These are phyloP conservation scores for Linnemannia schmuckeri DNA, from an alignment of 192 early-diverging fungal species.

Conservation along the genomic window DNA sequence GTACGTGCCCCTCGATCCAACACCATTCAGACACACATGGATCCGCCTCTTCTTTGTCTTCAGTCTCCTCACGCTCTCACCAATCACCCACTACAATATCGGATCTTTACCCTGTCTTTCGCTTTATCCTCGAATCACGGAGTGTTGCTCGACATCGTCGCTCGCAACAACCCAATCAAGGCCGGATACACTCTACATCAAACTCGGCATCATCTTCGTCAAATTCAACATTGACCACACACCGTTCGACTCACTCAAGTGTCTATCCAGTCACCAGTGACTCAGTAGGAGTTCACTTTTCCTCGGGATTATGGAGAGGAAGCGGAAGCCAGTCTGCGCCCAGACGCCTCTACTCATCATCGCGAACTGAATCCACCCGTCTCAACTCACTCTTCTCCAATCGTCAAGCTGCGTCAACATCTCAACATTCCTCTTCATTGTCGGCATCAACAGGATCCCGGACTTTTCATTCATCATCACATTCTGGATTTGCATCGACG, in stretches of 20 bases:
- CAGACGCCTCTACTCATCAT: background rate
- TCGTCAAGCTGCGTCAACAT: background rate
- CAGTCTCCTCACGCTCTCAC: background rate
- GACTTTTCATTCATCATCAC: background rate
- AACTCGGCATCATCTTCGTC: background rate
- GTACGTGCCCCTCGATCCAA: background rate
- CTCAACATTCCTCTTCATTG: background rate
- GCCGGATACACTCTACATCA: background rate
- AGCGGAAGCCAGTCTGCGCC: background rate
- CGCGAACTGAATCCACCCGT: background rate
- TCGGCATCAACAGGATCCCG: background rate
- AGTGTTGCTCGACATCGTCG: background rate
- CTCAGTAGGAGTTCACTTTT: background rate
- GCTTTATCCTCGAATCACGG: slow-evolving; percentile 35
- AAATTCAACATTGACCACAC: background rate
- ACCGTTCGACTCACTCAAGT: background rate
- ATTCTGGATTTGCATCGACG: background rate
- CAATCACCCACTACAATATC: slow-evolving; percentile 26
- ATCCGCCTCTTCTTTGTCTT: background rate
- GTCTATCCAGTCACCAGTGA: background rate
- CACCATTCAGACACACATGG: background rate
- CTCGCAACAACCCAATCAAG: background rate
- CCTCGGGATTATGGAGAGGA: background rate
- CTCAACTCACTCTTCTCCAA: background rate
- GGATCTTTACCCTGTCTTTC: slow-evolving; percentile 49